Evolutionary conservation across 495 filamentous ascomycete species (phyloP), one percentile per base, ranked within the genome.

Genomic region (Pseudomonodictys pantanalensis): DNA sequence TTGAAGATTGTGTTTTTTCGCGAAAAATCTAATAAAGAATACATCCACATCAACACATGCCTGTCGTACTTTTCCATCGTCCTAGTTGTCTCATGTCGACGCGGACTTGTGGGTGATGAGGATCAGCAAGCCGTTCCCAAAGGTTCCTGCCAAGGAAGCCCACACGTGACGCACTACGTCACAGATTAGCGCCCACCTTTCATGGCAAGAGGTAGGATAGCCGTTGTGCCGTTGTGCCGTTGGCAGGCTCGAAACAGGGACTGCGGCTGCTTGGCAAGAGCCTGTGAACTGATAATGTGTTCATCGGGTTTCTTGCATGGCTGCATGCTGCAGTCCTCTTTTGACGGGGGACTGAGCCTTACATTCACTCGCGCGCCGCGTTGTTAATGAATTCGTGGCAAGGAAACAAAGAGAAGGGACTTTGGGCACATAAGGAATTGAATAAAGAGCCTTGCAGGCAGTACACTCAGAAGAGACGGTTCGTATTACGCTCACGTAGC

Each of bases 131-230:
- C n/a, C 3, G 18, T 12, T 6, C 17, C 55, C 26, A 38, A 33
- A 49, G 20, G 55, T 58, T 33, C 29, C 43, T 50, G 55, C 55
- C 55, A 58, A 58, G 44, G 9, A 12, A 7, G 2, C 33, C 12
- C 6, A 17, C 55, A 52, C 56, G 56, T 60, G 56, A 20, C 46
- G 35, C 22, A 9, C 56, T 52, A 60, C 47, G 56, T 52, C 56
- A 52, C 56, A 51, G 44, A 29, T 53, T 53, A 53, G 50, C 50
- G 32, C 32, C 50, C 29, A 53, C 29, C 30, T 18, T 42, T 41
- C 30, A 15, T 39, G 20, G n/a, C 26, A n/a, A 47, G 25, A 47
- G 44, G 15, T 17, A 41, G 38, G 38, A 41, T 41, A 41, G 38
- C 38, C 38, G 38, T 41, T 35, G 12, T n/a, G 38, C 15, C 20